Evolutionary conservation across 2,329 filamentous ascomycete genomes (phyloP).

Genomic region (Alternaria triticimaculans): DNA sequence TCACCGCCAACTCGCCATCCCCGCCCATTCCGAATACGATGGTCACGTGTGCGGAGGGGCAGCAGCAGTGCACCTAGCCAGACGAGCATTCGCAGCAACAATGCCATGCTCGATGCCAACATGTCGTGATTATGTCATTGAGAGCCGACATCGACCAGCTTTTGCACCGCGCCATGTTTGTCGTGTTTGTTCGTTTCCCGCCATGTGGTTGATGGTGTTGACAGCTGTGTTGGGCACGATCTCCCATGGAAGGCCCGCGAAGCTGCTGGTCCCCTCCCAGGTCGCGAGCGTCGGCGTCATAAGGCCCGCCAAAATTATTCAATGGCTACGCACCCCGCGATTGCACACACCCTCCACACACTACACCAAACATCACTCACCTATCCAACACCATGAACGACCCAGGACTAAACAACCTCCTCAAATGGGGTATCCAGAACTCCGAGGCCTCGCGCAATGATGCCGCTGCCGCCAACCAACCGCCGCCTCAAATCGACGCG

Average conservation of each 20-base stretch:
- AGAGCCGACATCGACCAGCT: background rate
- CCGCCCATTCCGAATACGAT: slow-evolving; percentile 9
- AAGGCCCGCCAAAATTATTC: slow-evolving; percentile 29
- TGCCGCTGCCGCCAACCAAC: slow-evolving; percentile 52
- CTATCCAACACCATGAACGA: slow-evolving; percentile 54
- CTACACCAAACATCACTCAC: slow-evolving; percentile 2
- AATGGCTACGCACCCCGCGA: slow-evolving; percentile 14
- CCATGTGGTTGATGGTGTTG: slow-evolving; percentile 3
- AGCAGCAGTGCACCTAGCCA: slow-evolving; percentile 13
- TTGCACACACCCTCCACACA: slow-evolving; percentile 5
- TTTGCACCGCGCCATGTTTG: background rate
- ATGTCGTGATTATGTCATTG: background rate
- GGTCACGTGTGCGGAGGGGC: slow-evolving; percentile 46
- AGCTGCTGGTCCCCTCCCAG: slow-evolving; percentile 30
- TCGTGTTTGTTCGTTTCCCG: background rate
- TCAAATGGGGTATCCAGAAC: slow-evolving; percentile 79
- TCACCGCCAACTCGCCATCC: slow-evolving; percentile 44
- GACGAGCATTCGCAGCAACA: background rate
- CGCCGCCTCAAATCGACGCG: slow-evolving; percentile 16
- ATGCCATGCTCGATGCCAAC: background rate
- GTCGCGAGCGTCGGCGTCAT: slow-evolving; percentile 31
- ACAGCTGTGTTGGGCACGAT: slow-evolving; percentile 19
- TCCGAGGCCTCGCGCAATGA: slow-evolving; percentile 54
- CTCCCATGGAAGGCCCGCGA: slow-evolving; percentile 32
- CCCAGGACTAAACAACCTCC: slow-evolving; percentile 74